Evolutionary conservation across 2,329 filamentous ascomycete genomes (phyloP), one percentile per base, ranked within the genome.

Genomic region (Neonectria ditissima): DNA sequence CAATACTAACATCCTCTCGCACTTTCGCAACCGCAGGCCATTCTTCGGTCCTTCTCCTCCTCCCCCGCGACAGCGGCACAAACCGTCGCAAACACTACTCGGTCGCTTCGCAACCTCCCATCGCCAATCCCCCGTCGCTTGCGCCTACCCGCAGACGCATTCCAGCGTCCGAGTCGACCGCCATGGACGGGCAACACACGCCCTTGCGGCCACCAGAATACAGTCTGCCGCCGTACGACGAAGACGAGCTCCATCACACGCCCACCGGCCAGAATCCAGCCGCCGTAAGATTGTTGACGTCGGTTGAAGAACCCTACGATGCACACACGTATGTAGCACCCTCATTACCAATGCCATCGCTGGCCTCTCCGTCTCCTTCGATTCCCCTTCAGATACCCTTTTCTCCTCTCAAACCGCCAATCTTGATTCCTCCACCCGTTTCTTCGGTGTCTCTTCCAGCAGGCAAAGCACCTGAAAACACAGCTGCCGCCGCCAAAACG

Each of bases 221-320:
- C 72, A 81, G 80, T 66, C 80, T 87, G 56, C 85, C 85, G 20
- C 77, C 78, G 56, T 89, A 90, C 73, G 83, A 86, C 71, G 85
- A 87, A 56, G 85, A 87, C 55, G 68, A 75, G 54, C 59, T 72
- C 63, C 79, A 84, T 69, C 79, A 82, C 66, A 83, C 81, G 28
- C 81, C 82, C 18, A 80, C 79, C 41, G 80, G 81, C 63, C 79
- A 82, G 59, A 85, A 84, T 73, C 77, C 82, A 47, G 83, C 87
- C 34, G 85, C 83, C 65, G 83, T 90, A 58, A 83, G 88, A 71
- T 79, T 91, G 71, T 79, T 91, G 78, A 90, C 87, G 55, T 89
- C 87, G 7, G 82, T 88, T 76, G 88, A 90, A 73, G 87, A 89
- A 50, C 78, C 83, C n/a, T 69, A 74, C 71, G 80, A 79, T 78